phyloP scores from a whole-genome alignment of 2,329 filamentous ascomycete genomes.

The Orbilia oligospora region DNA sequence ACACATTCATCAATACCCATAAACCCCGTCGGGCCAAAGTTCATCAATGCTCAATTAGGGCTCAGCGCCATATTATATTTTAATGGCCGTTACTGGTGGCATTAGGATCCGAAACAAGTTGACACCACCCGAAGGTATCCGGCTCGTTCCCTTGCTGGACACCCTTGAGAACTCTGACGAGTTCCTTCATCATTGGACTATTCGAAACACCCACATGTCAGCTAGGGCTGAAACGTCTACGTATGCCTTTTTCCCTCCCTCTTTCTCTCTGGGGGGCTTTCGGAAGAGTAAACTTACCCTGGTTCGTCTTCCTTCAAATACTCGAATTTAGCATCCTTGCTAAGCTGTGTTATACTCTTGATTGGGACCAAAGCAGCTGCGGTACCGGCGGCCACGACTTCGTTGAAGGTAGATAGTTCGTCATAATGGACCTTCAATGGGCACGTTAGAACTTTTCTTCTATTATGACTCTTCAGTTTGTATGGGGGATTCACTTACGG shows the following conservation, averaged over 20 bases:
- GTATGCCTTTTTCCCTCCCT: neutral
- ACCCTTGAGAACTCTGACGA: conserved; percentile 80
- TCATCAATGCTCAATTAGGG: too few relatives aligned
- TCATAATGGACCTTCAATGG: conserved; percentile 70
- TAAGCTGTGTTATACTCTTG: conserved; percentile 84
- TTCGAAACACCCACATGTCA: neutral
- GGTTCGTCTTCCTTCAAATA: conserved; percentile 69
- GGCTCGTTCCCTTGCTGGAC: conserved; percentile 86
- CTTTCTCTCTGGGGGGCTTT: neutral
- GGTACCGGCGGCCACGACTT: conserved; percentile 92
- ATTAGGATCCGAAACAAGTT: conserved; percentile 67
- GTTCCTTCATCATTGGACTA: conserved; percentile 72
- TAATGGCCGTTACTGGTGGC: conserved; percentile 41
- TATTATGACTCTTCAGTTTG: neutral
- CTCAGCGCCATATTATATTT: too few relatives aligned
- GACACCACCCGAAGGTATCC: conserved; percentile 83
- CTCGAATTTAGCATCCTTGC: conserved; percentile 72
- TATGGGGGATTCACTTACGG: conserved; percentile 70
- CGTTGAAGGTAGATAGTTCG: conserved; percentile 76
- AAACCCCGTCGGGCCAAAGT: too few relatives aligned
- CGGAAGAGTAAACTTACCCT: conserved; percentile 28
- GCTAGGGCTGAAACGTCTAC: too few relatives aligned
- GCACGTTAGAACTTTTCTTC: too few relatives aligned
- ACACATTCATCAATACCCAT: neutral
- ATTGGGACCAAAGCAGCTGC: conserved; percentile 93